Evolutionary conservation across 2,329 filamentous ascomycete genomes (phyloP).

Genomic region (Sclerotinia nivalis): DNA sequence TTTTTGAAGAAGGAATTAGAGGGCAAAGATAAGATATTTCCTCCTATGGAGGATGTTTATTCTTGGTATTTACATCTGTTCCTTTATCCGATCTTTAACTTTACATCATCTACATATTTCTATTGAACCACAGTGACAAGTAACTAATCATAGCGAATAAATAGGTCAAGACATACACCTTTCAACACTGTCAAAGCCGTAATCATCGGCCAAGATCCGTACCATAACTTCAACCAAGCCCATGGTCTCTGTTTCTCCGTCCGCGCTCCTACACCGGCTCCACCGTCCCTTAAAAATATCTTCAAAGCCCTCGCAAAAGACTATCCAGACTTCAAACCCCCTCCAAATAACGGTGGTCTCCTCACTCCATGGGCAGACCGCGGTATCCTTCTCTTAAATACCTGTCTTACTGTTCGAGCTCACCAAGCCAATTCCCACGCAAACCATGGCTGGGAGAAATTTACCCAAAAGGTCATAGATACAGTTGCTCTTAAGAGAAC

Average conservation of each 20-base stretch:
- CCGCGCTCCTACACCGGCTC: constrained; percentile 81
- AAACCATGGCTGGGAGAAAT: constrained; percentile 85
- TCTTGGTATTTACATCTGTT: constrained; percentile 67
- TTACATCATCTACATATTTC: not conserved
- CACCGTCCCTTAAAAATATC: constrained; percentile 90
- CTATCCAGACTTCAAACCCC: constrained; percentile 76
- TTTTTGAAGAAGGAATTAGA: constrained; percentile 80
- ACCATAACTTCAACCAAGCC: constrained; percentile 93
- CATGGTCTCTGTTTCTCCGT: constrained; percentile 97
- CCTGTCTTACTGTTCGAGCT: constrained; percentile 88
- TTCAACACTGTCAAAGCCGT: constrained; percentile 87
- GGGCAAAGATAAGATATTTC: constrained; percentile 77
- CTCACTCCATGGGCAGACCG: constrained; percentile 92
- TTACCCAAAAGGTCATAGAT: constrained; percentile 91
- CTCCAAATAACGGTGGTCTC: constrained; percentile 76
- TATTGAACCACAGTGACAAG: not conserved
- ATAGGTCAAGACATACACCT: constrained; percentile 89
- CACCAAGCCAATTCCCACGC: constrained; percentile 85
- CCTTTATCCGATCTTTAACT: constrained; percentile 20
- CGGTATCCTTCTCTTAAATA: constrained; percentile 91
- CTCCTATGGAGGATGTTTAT: constrained; percentile 86
- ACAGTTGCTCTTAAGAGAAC: constrained; percentile 75
- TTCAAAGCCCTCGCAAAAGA: constrained; percentile 86
- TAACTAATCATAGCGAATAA: constrained; percentile 30
- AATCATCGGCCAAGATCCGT: constrained; percentile 94